Evolutionary conservation across 129 eudicot genomes (phyloP), one percentile per base, ranked within the genome.

Genomic region (Gnaphalium uliginosum): DNA sequence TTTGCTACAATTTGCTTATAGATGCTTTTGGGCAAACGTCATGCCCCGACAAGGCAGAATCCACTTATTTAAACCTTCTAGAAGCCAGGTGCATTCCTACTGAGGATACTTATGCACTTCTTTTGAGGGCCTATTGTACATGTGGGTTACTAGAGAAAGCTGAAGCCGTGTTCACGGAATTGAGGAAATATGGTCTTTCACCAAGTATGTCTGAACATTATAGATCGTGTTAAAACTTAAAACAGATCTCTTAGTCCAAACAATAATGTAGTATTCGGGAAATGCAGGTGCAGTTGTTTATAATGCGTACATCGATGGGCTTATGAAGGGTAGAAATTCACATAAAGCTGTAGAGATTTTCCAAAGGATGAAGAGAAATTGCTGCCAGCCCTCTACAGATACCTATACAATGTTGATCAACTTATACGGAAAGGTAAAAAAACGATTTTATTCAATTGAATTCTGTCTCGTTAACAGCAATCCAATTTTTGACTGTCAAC

Each of bases 101-200:
- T 0, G 90, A 93, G 85, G 98, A 93, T 81, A 93, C 98, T 57
- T 89, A 87, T 68, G 95, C 98, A 1, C 94, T 93, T 74, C 94
- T 93, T 75, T 13, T 89, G 6, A 88, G 82, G 76, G 94, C 96
- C 1, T 93, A 89, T 75, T 93, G 96, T 82, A 81, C 68, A 73
- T 81, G 84, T 72, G 89, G 96, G 41, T 83, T 84, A 81, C 75
- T 86, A 60, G 98, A 83, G 56, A 87, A 86, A 70, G 98, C 95
- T 51, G 94, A 93, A 85, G 98, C 91, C 29, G 79, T 93, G 39
- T 88, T 88, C 71, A 66, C 73, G 66, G 98, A 93, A 83, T 89
- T 93, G 96, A 69, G 78, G 46, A 85, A 80, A 81, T 54, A 86
- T 50, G 83, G 90, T 76, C 80, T 86, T 77, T 81, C 82, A 53